These are phyloP conservation scores for Solanum chacoense DNA, from an alignment of 305 asterid genomes.

Conservation along the genomic window DNA sequence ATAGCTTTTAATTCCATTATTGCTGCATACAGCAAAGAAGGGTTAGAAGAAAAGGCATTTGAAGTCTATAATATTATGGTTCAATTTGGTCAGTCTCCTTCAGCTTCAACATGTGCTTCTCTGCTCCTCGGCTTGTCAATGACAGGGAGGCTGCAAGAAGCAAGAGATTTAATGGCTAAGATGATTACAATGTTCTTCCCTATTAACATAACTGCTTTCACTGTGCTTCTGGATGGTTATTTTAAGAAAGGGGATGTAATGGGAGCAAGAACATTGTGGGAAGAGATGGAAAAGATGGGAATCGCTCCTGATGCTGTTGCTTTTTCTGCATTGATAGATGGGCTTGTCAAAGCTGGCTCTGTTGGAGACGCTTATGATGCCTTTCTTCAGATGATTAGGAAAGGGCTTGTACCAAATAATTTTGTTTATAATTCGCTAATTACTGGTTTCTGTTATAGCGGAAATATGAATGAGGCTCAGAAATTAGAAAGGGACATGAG, in stretches of 20 bases:
- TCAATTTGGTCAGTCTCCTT: conserved; percentile 55
- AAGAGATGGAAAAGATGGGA: conserved; percentile 57
- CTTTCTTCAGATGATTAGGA: conserved; percentile 41
- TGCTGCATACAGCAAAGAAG: conserved; percentile 63
- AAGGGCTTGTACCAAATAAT: conserved; percentile 77
- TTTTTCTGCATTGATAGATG: conserved; percentile 74
- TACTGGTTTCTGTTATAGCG: conserved; percentile 59
- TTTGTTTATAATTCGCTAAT: conserved; percentile 77
- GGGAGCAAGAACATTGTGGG: conserved; percentile 72
- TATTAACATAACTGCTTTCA: conserved; percentile 49
- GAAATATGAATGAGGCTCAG: conserved; percentile 50
- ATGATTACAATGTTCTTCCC: conserved; percentile 62
- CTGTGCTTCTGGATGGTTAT: conserved; percentile 72
- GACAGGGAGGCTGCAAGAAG: conserved; percentile 58
- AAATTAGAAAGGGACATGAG: conserved; percentile 71
- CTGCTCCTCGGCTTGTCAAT: conserved; percentile 62
- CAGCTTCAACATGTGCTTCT: conserved; percentile 71
- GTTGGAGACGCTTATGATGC: conserved; percentile 50
- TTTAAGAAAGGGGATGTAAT: conserved; percentile 55
- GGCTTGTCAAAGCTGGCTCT: conserved; percentile 60
- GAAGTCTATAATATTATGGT: conserved; percentile 55
- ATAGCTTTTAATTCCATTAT: conserved; percentile 73
- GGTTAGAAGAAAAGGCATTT: conserved; percentile 60
- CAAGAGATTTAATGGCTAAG: conserved; percentile 45
- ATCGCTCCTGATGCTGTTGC: conserved; percentile 89